Percentiles rank a stretch among this genome's conserved stretches.
Conservation (phyloP, 257 asterid species). For the Lantana camara region DNA sequence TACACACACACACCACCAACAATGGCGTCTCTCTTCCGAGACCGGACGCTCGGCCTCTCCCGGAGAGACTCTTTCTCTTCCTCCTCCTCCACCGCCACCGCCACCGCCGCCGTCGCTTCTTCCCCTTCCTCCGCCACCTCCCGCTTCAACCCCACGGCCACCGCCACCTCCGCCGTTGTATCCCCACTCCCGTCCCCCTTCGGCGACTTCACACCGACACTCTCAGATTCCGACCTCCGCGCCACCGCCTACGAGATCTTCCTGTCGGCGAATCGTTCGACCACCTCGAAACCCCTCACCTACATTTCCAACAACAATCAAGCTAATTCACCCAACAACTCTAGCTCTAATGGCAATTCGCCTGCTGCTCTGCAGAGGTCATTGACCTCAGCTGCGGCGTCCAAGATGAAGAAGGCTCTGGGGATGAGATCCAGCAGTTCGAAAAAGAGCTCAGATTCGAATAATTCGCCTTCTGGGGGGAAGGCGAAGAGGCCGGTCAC, state of each 20-base stretch:
- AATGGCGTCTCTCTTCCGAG: constrained; percentile 98
- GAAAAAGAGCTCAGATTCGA: constrained; percentile 49
- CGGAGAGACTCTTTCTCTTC: constrained; percentile 61
- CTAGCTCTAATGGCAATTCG: constrained; percentile 30
- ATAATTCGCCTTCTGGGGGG: constrained; percentile 59
- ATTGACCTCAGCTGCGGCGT: constrained; percentile 88
- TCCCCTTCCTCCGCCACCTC: constrained; percentile 55
- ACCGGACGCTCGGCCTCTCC: constrained; percentile 74
- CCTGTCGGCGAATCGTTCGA: constrained; percentile 76
- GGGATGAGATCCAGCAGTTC: constrained; percentile 86
- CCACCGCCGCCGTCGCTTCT: constrained; percentile 41
- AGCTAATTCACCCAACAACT: constrained; percentile 30
- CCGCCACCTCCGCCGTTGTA: constrained; percentile 35
- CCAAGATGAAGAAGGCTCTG: constrained; percentile 96
- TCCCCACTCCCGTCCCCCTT: constrained; percentile 80
- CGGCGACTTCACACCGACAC: constrained; percentile 61
- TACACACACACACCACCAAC: constrained; percentile 18
- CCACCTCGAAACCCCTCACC: constrained; percentile 63
- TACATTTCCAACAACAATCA: constrained; percentile 42
- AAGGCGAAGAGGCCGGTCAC: constrained; percentile 78
- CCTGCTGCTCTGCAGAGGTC: constrained; percentile 66
- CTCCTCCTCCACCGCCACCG: constrained; percentile 32
- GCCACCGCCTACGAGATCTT: constrained; percentile 92
- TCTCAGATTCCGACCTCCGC: constrained; percentile 75
- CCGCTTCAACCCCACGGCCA: constrained; percentile 45